Base-by-base conservation (phyloP, 2,329 filamentous ascomycete genomes). In the Penicillium sp. region DNA sequence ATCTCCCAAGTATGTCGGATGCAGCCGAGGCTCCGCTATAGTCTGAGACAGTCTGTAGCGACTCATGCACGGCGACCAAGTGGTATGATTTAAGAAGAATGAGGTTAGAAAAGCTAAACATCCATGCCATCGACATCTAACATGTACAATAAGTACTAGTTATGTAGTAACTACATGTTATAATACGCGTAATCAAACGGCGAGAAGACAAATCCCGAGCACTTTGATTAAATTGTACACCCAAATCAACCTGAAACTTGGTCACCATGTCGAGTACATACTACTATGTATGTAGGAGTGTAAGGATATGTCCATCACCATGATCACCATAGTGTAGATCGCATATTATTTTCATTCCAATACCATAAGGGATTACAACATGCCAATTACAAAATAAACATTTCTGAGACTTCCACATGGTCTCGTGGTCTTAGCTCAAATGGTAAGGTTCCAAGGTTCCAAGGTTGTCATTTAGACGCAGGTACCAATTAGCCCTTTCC, bases 361-460 rank as follows among this genome's bases (percentile, higher is more conserved):
- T 19, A 11, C 14, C n/a, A n/a, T n/a, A n/a, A n/a, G n/a, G n/a
- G n/a, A n/a, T n/a, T n/a, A n/a, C n/a, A n/a, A n/a, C n/a, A n/a
- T n/a, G n/a, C n/a, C n/a, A 30, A 30, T 30, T 18, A 16, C 29
- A 26, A 34, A 23, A 7, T 26, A 26, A 39, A 40, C 42, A 45
- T 50, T 50, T 50, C 40, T 30, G 47, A 52, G 38, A 53, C 48
- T 41, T 58, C 53, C 60, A 63, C 60, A 63, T 63, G 61, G 60
- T 62, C 61, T 63, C 60, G 60, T 63, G 60, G 61, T 53, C 52
- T 53, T 53, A 52, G 43, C 35, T 35, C 48, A 36, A 32, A 48
- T 35, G 29, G 29, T 34, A 5, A 13, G 23, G 23, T 23, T 23
- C 23, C 23, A 5, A 13, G 23, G 23, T 23, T 23, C 23, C 23